Evolutionary conservation across 2,329 filamentous ascomycete species (phyloP), one percentile per base, ranked within the genome.

Genomic region (Aaosphaeria arxii): DNA sequence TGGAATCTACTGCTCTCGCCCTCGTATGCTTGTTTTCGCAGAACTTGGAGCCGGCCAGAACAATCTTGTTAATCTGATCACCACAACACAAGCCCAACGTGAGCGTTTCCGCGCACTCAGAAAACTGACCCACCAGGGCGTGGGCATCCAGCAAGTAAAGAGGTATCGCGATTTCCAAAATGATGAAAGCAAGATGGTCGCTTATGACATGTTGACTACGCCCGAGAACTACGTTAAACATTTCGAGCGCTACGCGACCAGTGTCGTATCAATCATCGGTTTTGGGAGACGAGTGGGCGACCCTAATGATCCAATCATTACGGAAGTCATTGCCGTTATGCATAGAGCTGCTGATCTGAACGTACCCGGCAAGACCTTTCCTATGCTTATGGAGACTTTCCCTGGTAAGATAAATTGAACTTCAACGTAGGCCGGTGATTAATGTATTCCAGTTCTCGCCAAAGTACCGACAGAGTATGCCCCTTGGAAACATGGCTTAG

Each of bases 81-180:
- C 62, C 1, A 59, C 55, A 9, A 67, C 63, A 0, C 60, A 54
- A 5, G 53, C 54, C 24, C 55, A 67, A 31, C 47, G 67, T 24
- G 64, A 68, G 7, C 61, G 63, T 0, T 70, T 64, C 44, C 59
- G 66, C 30, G 53, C 62, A 3, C 55, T 61, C 40, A 54, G 66
- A 6, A 69, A 69, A 47, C 33, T 69, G n/a, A 69, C 55, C 43
- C 67, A 70, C 13, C 59, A 66, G 30, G 64, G 63, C 9, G 64
- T 70, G 7, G 66, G 66, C 6, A 65, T 69, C 9, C 81, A 84
- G 69, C 75, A 80, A 11, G 79, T 83, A 6, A 74, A 74, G 45
- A 52, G 52, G 7, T 84, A 84, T 48, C 71, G 82, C 2, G 72
- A 76, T 2, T 83, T 83, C 49, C 81, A 84, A 58, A 80, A 83